phyloP scores from a whole-genome alignment of 208 protist species.

The Leishmania gerbilli region DNA sequence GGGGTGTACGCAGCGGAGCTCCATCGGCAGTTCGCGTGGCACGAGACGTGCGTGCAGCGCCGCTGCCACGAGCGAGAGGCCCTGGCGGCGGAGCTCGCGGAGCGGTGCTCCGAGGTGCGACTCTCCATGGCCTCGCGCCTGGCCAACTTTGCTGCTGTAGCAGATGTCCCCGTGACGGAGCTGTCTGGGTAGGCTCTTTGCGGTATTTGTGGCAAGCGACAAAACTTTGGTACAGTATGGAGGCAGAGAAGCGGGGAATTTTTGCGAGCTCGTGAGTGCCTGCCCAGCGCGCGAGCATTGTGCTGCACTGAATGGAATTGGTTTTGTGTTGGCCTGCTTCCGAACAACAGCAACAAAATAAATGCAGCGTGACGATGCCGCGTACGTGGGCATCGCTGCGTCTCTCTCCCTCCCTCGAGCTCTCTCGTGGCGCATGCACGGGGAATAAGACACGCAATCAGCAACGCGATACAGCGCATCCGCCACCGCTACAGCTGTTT shows the following conservation, averaged over 20 bases:
- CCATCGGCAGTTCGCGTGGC: slow-evolving; percentile 27
- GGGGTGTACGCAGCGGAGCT: slow-evolving; percentile 9
- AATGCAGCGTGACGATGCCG: background rate
- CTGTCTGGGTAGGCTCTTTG: slow-evolving; percentile 7
- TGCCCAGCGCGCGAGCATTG: background rate
- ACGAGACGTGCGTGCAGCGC: slow-evolving; percentile 31
- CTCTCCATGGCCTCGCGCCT: slow-evolving; percentile 37
- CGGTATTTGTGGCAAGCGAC: background rate
- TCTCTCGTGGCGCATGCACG: background rate
- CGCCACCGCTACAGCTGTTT: background rate
- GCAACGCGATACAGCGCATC: background rate
- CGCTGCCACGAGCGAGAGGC: slow-evolving; percentile 38
- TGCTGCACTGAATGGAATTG: background rate
- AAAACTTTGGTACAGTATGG: background rate
- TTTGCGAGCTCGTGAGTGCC: no score
- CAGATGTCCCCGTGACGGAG: slow-evolving; percentile 25
- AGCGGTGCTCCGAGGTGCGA: slow-evolving; percentile 35
- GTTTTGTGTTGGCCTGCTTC: background rate
- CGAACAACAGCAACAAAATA: background rate
- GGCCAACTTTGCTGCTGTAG: slow-evolving; percentile 32
- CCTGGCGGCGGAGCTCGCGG: slow-evolving; percentile 34
- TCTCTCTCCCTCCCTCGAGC: background rate
- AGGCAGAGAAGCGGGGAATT: background rate
- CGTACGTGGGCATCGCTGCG: no score
- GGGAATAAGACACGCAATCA: background rate